These are phyloP conservation scores for Schrenkiella parvula DNA, from an alignment of 345 rosid genomes.

Conservation along the genomic window DNA sequence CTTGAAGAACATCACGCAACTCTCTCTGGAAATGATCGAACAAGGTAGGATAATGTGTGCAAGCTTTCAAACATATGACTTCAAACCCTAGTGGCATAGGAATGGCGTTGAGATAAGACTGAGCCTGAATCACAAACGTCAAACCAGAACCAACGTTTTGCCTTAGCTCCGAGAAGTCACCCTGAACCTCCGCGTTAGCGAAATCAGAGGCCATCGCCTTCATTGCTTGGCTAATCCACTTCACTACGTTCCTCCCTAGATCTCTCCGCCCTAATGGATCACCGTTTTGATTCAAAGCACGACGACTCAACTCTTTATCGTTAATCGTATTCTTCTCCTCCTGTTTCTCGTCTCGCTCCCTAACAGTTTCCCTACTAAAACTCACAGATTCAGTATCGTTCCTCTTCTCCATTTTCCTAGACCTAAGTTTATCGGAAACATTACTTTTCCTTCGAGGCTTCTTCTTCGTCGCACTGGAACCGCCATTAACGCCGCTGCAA, in stretches of 20 bases:
- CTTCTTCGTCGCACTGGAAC: slow-evolving; percentile 37
- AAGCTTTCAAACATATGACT: slow-evolving; percentile 77
- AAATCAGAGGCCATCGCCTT: slow-evolving; percentile 78
- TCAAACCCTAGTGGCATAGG: slow-evolving; percentile 87
- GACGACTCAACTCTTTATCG: slow-evolving; percentile 29
- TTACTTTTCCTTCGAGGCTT: slow-evolving; percentile 38
- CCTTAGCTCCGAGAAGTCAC: slow-evolving; percentile 69
- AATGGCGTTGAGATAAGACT: slow-evolving; percentile 72
- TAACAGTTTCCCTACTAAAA: slow-evolving; percentile 12
- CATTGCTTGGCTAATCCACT: slow-evolving; percentile 85
- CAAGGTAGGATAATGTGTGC: slow-evolving; percentile 83
- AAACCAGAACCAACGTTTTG: slow-evolving; percentile 81
- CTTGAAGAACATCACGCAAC: slow-evolving; percentile 72
- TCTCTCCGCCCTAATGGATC: slow-evolving; percentile 80
- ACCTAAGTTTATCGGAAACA: slow-evolving; percentile 19
- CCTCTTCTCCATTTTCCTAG: slow-evolving; percentile 11
- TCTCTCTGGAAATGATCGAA: slow-evolving; percentile 97
- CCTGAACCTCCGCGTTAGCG: slow-evolving; percentile 67
- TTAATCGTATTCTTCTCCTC: slow-evolving; percentile 8
- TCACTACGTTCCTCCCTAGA: slow-evolving; percentile 70
- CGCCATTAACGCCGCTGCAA: slow-evolving; percentile 28
- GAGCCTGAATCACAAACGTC: slow-evolving; percentile 86
- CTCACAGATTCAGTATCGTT: not conserved
- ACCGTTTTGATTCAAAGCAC: slow-evolving; percentile 60
- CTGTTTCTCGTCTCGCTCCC: not conserved